Conservation (phyloP, 768 basidiomycete species). For the Baorangia bicolor region DNA sequence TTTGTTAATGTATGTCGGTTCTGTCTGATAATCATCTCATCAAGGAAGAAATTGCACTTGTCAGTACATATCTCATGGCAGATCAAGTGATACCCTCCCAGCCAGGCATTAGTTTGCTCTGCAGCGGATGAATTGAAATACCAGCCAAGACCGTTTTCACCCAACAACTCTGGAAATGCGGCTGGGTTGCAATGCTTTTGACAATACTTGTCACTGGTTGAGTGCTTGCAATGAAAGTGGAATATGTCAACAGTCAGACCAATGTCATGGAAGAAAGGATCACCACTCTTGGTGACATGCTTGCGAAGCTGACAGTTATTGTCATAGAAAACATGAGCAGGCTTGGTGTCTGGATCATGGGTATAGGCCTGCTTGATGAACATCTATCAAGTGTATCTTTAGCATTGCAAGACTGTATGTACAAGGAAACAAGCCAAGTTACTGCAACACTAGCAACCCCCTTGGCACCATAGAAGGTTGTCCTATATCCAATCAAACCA, state of each 20-base stretch:
- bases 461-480: no score
- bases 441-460: no score
- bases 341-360: no score
- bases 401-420: no score
- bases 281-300: not conserved
- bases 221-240: constrained; percentile 38
- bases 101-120: constrained; percentile 40
- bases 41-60: no score
- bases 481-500: no score
- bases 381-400: no score
- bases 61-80: no score
- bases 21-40: no score
- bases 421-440: no score
- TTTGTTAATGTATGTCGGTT: no score
- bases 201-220: constrained; percentile 30
- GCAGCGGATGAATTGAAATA: constrained; percentile 37
- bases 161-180: constrained; percentile 30
- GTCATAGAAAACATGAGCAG: not conserved
- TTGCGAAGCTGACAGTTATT: constrained; percentile 5
- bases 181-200: constrained; percentile 32
- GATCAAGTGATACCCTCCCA: constrained; percentile 36
- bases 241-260: constrained; percentile 38
- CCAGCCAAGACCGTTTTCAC: constrained; percentile 24
- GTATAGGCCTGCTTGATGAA: no score
- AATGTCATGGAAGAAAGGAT: constrained; percentile 15